phyloP scores from a whole-genome alignment of 2,329 filamentous ascomycete genomes.

The Hymenoscyphus albidus region DNA sequence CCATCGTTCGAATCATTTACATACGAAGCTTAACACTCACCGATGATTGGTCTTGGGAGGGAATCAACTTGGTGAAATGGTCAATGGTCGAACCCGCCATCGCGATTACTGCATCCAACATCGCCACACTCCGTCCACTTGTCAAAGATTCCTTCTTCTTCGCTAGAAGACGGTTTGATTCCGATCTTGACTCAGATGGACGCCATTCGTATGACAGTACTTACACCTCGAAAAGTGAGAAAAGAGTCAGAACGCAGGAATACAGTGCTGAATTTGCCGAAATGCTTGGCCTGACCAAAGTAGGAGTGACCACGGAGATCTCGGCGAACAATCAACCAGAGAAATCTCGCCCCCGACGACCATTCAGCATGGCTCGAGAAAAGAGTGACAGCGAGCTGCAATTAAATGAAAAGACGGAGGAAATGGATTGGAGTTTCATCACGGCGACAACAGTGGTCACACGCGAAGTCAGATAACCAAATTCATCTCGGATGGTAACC shows the following conservation, averaged over 20 bases:
- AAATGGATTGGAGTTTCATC: constrained; percentile 6
- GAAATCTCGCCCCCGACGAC: constrained; percentile 8
- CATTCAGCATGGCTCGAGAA: constrained; percentile 5
- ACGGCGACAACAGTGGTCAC: constrained; percentile 9
- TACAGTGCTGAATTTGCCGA: constrained; percentile 29
- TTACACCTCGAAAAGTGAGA: not conserved
- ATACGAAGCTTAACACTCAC: constrained; percentile 38
- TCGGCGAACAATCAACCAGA: constrained; percentile 18
- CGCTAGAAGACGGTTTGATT: constrained; percentile 20
- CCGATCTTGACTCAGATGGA: constrained; percentile 16
- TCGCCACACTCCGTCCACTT: constrained; percentile 40
- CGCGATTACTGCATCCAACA: constrained; percentile 39
- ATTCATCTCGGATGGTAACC: not conserved
- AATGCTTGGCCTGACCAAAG: constrained; percentile 25
- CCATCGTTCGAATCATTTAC: constrained; percentile 43
- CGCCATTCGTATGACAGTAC: constrained; percentile 12
- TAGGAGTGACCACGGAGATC: constrained; percentile 28
- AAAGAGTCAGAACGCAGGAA: constrained; percentile 16
- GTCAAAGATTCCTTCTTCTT: constrained; percentile 29
- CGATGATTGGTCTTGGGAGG: constrained; percentile 40
- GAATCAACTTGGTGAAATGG: constrained; percentile 43
- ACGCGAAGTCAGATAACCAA: not conserved
- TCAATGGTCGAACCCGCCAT: constrained; percentile 43
- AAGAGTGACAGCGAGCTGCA: constrained; percentile 23
- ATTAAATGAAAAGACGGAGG: constrained; percentile 6